Evolutionary conservation across 2,329 filamentous ascomycete species (phyloP).

Genomic region (Nigrospora sphaerica): DNA sequence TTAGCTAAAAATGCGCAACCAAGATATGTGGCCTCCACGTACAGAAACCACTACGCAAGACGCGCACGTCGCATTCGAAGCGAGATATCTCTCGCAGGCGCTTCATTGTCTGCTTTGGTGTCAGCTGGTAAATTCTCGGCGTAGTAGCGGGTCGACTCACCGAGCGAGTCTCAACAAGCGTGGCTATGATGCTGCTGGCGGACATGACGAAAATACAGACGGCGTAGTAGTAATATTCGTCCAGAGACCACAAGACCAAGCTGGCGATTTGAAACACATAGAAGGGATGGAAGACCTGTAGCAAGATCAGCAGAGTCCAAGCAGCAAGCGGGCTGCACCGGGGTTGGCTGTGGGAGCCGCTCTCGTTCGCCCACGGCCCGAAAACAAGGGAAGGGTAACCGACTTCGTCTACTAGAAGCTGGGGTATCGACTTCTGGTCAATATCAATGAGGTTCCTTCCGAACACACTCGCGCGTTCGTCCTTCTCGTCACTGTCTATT

Average conservation of each 20-base stretch:
- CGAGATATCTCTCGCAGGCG: constrained; percentile 84
- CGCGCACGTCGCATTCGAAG: constrained; percentile 92
- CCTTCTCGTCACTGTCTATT: constrained; percentile 83
- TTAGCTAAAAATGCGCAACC: constrained; percentile 17
- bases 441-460: constrained; percentile 89
- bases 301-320: constrained; percentile 8
- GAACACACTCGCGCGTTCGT: constrained; percentile 77
- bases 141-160: constrained; percentile 35
- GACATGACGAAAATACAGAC: constrained; percentile 93
- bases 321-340: no score
- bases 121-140: constrained; percentile 4
- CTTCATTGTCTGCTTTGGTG: constrained; percentile 63
- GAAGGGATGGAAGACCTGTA: constrained; percentile 85
- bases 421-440: constrained; percentile 75
- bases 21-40: constrained; percentile 20
- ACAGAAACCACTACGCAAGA: constrained; percentile 93
- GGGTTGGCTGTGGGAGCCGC: no score
- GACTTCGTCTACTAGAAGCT: constrained; percentile 84
- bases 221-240: constrained; percentile 97
- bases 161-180: constrained; percentile 81
- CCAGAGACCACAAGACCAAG: constrained; percentile 86
- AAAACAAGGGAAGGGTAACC: neutral
- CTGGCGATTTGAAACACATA: constrained; percentile 98
- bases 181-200: constrained; percentile 81
- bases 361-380: no score